Evolutionary conservation across 2,329 filamentous ascomycete genomes (phyloP).

Genomic region (Penicillium sumatraense): DNA sequence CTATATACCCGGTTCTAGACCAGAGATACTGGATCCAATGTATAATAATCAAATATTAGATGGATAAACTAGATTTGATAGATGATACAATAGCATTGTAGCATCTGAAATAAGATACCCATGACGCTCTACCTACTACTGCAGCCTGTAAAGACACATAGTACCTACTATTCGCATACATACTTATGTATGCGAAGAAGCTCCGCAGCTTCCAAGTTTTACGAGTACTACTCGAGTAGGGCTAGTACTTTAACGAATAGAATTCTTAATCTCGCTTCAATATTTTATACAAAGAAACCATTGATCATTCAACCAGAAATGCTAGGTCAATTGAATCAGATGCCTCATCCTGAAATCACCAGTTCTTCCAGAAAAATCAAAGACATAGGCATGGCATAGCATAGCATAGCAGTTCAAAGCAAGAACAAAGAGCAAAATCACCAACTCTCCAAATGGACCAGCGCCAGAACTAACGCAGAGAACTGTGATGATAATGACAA

Average conservation of each 20-base stretch:
- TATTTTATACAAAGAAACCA: slow-evolving; percentile 16
- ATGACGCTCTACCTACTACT: background rate
- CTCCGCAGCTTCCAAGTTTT: too few relatives aligned
- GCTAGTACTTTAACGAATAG: too few relatives aligned
- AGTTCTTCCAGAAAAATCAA: background rate
- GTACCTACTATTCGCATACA: too few relatives aligned
- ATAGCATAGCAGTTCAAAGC: background rate
- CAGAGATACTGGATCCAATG: background rate
- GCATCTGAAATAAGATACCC: slow-evolving; percentile 3
- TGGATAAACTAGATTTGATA: background rate
- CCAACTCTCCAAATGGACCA: slow-evolving; percentile 11
- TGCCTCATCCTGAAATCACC: background rate
- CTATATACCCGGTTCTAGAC: too few relatives aligned
- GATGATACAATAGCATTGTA: background rate
- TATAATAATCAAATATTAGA: slow-evolving; percentile 1
- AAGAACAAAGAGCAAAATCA: background rate
- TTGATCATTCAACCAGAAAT: slow-evolving; percentile 1
- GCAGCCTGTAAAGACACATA: too few relatives aligned
- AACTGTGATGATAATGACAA: background rate
- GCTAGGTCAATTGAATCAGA: background rate
- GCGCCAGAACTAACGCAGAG: slow-evolving; percentile 12
- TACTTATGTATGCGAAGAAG: too few relatives aligned
- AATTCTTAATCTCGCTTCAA: slow-evolving; percentile 6
- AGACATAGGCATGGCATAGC: too few relatives aligned
- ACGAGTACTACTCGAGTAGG: too few relatives aligned